These are phyloP conservation scores for Aspergillus ruber DNA, from an alignment of 2,329 filamentous ascomycete genomes.

Conservation along the genomic window DNA sequence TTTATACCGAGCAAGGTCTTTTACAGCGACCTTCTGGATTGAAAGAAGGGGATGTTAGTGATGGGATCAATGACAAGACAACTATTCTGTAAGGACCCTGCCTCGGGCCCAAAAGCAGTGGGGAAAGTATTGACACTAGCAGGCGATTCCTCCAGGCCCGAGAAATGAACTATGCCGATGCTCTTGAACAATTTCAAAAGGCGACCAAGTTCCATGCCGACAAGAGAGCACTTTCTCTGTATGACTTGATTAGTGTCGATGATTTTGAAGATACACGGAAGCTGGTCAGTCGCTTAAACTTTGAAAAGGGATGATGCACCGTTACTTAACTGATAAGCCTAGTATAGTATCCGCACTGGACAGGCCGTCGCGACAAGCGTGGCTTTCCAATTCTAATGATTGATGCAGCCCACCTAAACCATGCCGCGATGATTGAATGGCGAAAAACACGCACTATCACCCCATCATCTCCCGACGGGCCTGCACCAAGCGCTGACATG, in stretches of 20 bases:
- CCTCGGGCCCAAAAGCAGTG: not conserved
- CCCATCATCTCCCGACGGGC: not conserved
- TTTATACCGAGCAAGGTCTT: slow-evolving; percentile 2
- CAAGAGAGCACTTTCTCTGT: slow-evolving; percentile 9
- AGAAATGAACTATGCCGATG: slow-evolving; percentile 5
- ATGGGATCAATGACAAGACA: slow-evolving; percentile 13
- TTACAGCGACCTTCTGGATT: slow-evolving; percentile 7
- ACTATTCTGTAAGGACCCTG: slow-evolving; percentile 8
- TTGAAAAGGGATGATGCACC: not conserved
- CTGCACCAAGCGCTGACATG: slow-evolving; percentile 10
- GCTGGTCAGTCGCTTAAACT: slow-evolving; percentile 8
- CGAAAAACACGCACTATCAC: slow-evolving; percentile 5
- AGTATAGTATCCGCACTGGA: slow-evolving; percentile 23
- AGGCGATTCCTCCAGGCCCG: slow-evolving; percentile 16
- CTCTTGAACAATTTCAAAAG: slow-evolving; percentile 12
- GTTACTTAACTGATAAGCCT: not conserved
- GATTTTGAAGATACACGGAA: slow-evolving; percentile 15
- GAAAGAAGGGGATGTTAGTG: slow-evolving; percentile 5
- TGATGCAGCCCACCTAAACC: slow-evolving; percentile 8
- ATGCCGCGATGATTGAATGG: slow-evolving; percentile 11
- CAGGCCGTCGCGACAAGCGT: slow-evolving; percentile 15
- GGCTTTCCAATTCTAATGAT: slow-evolving; percentile 17
- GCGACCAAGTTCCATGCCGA: slow-evolving; percentile 9
- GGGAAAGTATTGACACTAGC: not conserved
- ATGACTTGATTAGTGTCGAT: slow-evolving; percentile 10